Conservation (phyloP, 257 asterid species). For the Avicennia marina region DNA sequence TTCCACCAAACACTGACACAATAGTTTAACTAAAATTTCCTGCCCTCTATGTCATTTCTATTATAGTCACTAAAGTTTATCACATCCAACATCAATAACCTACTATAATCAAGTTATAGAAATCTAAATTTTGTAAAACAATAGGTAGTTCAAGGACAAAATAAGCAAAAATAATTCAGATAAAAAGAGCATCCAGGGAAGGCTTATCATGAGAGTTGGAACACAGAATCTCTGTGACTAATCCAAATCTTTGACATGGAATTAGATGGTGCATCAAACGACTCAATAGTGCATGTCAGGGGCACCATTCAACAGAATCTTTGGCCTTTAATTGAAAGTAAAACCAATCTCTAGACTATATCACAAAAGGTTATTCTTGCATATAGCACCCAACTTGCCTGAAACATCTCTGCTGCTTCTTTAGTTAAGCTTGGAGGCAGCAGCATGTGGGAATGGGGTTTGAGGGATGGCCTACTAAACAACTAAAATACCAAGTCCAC, state of each 20-base stretch:
- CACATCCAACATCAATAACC: not conserved
- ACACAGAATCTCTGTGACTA: not conserved
- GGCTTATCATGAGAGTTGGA: not conserved
- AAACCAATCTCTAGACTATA: not conserved
- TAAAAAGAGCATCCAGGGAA: not conserved
- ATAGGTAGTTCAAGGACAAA: no score
- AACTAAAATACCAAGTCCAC: not conserved
- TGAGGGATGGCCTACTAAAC: not conserved
- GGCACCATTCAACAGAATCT: not conserved
- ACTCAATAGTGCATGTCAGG: not conserved
- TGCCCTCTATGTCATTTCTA: not conserved
- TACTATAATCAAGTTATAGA: no score
- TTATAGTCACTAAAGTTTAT: not conserved
- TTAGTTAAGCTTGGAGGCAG: not conserved
- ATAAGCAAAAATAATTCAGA: not conserved
- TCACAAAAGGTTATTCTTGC: not conserved
- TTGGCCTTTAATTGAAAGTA: not conserved
- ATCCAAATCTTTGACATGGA: no score
- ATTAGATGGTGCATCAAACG: not conserved
- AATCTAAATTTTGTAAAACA: no score
- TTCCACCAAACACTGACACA: not conserved
- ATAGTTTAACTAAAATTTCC: not conserved
- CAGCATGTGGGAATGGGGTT: not conserved
- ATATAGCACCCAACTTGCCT: not conserved
- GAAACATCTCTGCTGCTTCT: no score